Conservation (phyloP, 2,329 filamentous ascomycete species). For the Chalara sp. region DNA sequence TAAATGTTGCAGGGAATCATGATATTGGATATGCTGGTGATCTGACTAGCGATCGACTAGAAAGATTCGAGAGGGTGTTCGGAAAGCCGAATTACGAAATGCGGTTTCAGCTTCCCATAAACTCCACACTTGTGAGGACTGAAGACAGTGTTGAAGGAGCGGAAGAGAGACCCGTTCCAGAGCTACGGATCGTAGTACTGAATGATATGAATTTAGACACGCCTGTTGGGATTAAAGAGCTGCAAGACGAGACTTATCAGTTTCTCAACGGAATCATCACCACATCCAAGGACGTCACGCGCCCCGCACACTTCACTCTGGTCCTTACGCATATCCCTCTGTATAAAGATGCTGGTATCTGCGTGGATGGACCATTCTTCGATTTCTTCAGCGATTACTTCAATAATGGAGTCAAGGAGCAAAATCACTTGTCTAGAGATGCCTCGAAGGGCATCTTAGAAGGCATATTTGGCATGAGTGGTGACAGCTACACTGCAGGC, state of each 20-base stretch:
- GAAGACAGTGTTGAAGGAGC: slow-evolving; percentile 31
- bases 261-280: slow-evolving; percentile 68
- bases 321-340: slow-evolving; percentile 89
- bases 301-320: slow-evolving; percentile 65
- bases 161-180: slow-evolving; percentile 46
- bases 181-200: slow-evolving; percentile 75
- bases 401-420: slow-evolving; percentile 72
- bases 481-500: slow-evolving; percentile 49
- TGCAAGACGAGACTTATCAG: slow-evolving; percentile 71
- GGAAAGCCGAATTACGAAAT: slow-evolving; percentile 89
- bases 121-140: slow-evolving; percentile 18
- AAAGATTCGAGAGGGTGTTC: slow-evolving; percentile 77
- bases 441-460: slow-evolving; percentile 72
- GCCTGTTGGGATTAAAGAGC: slow-evolving; percentile 57
- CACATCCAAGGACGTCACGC: slow-evolving; percentile 53
- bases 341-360: slow-evolving; percentile 75
- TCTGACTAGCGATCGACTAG: slow-evolving; percentile 66
- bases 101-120: slow-evolving; percentile 55
- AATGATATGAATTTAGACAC: slow-evolving; percentile 94
- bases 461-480: slow-evolving; percentile 74
- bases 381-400: slow-evolving; percentile 63
- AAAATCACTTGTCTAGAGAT: slow-evolving; percentile 77
- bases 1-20: slow-evolving; percentile 92
- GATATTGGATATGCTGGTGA: slow-evolving; percentile 96
- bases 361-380: slow-evolving; percentile 79